Percentiles rank a stretch among this genome's conserved stretches.
phyloP scores from a whole-genome alignment of 108 stramenopile species.

The Skeletonema marinoi region DNA sequence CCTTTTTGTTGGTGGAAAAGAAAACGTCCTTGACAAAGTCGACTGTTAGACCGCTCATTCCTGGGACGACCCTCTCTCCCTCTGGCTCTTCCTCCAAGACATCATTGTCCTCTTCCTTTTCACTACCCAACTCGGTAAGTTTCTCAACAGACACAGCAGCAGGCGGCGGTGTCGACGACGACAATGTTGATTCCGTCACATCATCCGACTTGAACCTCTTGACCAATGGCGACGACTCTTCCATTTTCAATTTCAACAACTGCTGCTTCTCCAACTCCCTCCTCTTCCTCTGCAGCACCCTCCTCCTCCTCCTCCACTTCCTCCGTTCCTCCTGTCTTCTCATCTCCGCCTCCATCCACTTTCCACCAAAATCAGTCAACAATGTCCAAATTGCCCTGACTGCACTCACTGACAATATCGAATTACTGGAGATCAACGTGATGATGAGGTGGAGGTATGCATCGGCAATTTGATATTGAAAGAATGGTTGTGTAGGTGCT shows the following conservation, averaged over 20 bases:
- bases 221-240: not conserved
- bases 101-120: slow-evolving; percentile 1
- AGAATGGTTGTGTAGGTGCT: slow-evolving; percentile 24
- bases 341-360: slow-evolving; percentile 20
- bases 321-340: slow-evolving; percentile 6
- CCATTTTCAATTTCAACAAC: slow-evolving; percentile 1
- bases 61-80: slow-evolving; percentile 32
- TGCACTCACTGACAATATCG: slow-evolving; percentile 31
- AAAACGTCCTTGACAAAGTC: slow-evolving; percentile 40
- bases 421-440: slow-evolving; percentile 34
- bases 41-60: slow-evolving; percentile 46
- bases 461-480: slow-evolving; percentile 43
- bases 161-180: not conserved
- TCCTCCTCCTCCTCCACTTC: slow-evolving; percentile 1
- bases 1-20: not conserved
- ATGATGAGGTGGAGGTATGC: slow-evolving; percentile 46
- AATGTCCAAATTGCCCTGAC: slow-evolving; percentile 36
- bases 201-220: slow-evolving; percentile 32
- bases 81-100: slow-evolving; percentile 7
- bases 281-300: not conserved
- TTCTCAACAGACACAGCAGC: not conserved
- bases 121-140: not conserved
- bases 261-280: slow-evolving; percentile 10
- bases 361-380: slow-evolving; percentile 29
- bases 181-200: not conserved